Evolutionary conservation across 495 filamentous ascomycete species (phyloP).

Genomic region (Apodospora peruviana): DNA sequence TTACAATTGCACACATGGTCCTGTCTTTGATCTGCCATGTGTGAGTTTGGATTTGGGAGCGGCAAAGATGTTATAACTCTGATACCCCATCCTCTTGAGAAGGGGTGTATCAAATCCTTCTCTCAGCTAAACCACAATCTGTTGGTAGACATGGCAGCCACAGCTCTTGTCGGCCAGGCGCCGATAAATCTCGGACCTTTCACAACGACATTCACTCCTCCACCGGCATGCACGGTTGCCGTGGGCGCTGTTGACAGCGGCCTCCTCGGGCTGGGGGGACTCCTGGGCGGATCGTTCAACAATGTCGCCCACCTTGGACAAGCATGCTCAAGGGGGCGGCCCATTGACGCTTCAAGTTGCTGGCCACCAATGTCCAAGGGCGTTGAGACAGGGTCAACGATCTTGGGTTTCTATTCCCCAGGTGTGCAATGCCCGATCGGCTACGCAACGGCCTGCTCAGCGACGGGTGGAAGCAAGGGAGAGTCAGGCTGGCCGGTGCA

Average conservation of each 20-base stretch:
- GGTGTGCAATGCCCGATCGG: slow-evolving; percentile 28
- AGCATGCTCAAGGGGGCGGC: slow-evolving; percentile 12
- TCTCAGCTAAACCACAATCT: no score
- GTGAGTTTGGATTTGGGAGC: not conserved
- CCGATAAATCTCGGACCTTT: slow-evolving; percentile 30
- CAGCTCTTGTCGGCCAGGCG: slow-evolving; percentile 14
- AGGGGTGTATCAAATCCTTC: not conserved
- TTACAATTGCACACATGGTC: not conserved
- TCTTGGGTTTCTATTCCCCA: slow-evolving; percentile 31
- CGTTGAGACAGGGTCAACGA: no score
- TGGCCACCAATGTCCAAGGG: slow-evolving; percentile 25
- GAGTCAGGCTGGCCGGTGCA: slow-evolving; percentile 24
- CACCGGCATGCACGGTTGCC: slow-evolving; percentile 24
- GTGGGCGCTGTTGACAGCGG: slow-evolving; percentile 14
- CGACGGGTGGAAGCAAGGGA: slow-evolving; percentile 22
- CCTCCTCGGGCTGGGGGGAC: slow-evolving; percentile 12
- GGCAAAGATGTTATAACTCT: not conserved
- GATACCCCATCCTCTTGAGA: not conserved
- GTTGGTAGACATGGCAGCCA: slow-evolving; percentile 14
- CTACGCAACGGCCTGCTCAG: slow-evolving; percentile 30
- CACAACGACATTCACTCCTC: slow-evolving; percentile 30
- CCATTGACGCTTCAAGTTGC: slow-evolving; percentile 22
- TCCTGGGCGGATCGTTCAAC: slow-evolving; percentile 5
- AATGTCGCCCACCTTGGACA: slow-evolving; percentile 19
- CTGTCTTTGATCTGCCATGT: not conserved